A percentile compares a stretch with the other conserved stretches of the same genome.
These are phyloP conservation scores for Diaporthe sp. DNA, from an alignment of 2,329 filamentous ascomycete genomes.

Conservation along the genomic window DNA sequence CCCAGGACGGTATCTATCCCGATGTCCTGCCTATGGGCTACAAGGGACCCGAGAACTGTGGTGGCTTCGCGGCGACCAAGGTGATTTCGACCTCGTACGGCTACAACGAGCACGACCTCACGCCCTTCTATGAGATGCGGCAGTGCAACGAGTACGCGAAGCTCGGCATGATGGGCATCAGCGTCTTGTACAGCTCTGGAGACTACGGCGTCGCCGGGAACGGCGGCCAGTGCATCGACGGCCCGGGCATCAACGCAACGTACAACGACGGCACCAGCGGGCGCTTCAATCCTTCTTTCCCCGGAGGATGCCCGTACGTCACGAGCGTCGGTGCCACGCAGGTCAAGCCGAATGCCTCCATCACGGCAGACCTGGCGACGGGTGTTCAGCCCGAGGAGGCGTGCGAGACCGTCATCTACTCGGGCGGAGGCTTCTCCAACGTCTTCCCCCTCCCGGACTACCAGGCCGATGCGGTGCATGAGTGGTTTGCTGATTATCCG, in stretches of 20 bases:
- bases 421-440: constrained; percentile 40
- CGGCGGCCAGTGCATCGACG: constrained; percentile 51
- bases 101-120: constrained; percentile 60
- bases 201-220: constrained; percentile 51
- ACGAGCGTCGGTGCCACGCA: constrained; percentile 56
- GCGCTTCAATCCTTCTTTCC: constrained; percentile 58
- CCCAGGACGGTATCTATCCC: constrained; percentile 61
- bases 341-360: constrained; percentile 38
- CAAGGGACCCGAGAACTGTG: constrained; percentile 51
- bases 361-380: constrained; percentile 32
- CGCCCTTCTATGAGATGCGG: constrained; percentile 59
- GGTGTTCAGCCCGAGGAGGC: constrained; percentile 40
- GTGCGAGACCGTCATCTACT: constrained; percentile 40
- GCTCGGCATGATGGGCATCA: constrained; percentile 55
- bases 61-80: constrained; percentile 57
- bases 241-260: constrained; percentile 18
- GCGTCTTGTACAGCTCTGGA: constrained; percentile 54
- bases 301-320: constrained; percentile 62
- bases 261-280: constrained; percentile 40
- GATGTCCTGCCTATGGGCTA: constrained; percentile 58
- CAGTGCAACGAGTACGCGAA: constrained; percentile 57
- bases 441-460: constrained; percentile 40
- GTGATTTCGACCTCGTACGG: constrained; percentile 64
- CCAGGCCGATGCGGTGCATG: constrained; percentile 38
- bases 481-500: constrained; percentile 36